phyloP scores from a whole-genome alignment of 2,329 filamentous ascomycete species.

The Tothia fuscella region DNA sequence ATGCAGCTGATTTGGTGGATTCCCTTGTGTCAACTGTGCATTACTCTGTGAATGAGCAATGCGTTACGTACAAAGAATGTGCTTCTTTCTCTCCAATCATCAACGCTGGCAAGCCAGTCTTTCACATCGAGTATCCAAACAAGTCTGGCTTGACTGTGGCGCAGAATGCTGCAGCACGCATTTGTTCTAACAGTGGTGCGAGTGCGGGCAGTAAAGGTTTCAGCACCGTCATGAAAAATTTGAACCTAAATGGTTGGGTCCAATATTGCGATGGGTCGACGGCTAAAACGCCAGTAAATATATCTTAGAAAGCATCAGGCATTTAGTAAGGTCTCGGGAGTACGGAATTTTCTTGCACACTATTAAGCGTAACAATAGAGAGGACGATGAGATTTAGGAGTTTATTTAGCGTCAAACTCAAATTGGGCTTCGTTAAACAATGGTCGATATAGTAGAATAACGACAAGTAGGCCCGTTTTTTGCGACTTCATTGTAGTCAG shows the following conservation, averaged over 20 bases:
- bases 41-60: slow-evolving; percentile 61
- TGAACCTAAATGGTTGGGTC: slow-evolving; percentile 9
- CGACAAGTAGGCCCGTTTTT: no score
- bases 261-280: slow-evolving; percentile 9
- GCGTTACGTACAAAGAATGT: slow-evolving; percentile 49
- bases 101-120: slow-evolving; percentile 52
- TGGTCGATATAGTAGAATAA: no score
- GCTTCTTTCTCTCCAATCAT: slow-evolving; percentile 46
- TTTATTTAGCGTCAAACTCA: no score
- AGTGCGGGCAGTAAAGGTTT: not conserved
- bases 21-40: slow-evolving; percentile 40
- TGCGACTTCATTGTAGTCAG: no score
- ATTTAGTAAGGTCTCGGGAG: no score
- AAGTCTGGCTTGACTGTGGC: no score
- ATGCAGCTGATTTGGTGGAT: not conserved
- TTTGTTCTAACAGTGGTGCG: slow-evolving; percentile 18
- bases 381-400: no score
- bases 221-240: slow-evolving; percentile 9
- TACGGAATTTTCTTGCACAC: no score
- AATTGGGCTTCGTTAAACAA: no score
- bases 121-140: slow-evolving; percentile 57
- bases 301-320: no score
- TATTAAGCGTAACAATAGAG: no score
- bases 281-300: not conserved
- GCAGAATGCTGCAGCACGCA: slow-evolving; percentile 17